Evolutionary conservation across 1,284 basidiomycete genomes (phyloP).

Genomic region (Sporisorium exsertum): DNA sequence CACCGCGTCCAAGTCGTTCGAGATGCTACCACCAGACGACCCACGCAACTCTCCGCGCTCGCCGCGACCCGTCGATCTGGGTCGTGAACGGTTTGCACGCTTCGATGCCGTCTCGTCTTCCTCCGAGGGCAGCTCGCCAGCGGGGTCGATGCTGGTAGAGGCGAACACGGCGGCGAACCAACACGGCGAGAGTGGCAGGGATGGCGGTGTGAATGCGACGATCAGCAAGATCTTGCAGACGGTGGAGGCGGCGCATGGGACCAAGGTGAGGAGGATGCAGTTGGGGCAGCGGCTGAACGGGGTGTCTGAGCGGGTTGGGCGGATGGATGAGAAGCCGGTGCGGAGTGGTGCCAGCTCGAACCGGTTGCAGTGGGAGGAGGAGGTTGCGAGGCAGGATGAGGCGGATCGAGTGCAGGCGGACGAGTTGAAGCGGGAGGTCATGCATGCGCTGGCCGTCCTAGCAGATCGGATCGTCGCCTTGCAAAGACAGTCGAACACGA

Average conservation of each 20-base stretch:
- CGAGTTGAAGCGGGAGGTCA: conserved; percentile 19
- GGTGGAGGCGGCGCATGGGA: conserved; percentile 14
- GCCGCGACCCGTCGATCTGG: conserved; percentile 23
- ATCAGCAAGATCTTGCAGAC: conserved; percentile 22
- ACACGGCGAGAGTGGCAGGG: not conserved
- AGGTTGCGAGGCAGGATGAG: not conserved
- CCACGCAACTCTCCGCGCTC: conserved; percentile 31
- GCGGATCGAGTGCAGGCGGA: conserved; percentile 9
- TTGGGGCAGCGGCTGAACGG: conserved; percentile 14
- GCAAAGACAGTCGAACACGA: not conserved
- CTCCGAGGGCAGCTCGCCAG: conserved; percentile 9
- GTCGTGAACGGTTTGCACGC: conserved; percentile 11
- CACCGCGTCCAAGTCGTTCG: not conserved
- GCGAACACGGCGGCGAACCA: conserved; percentile 15
- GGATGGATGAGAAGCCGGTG: not conserved
- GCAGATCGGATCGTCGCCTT: conserved; percentile 25
- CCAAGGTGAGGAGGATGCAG: not conserved
- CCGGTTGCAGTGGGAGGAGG: not conserved
- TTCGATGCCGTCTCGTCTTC: conserved; percentile 10
- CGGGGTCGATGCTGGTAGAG: not conserved
- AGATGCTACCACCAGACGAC: conserved; percentile 23
- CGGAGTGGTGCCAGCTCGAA: not conserved
- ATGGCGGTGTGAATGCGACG: conserved; percentile 4
- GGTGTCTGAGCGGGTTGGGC: not conserved
- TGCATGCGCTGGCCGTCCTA: conserved; percentile 18